phyloP scores from a whole-genome alignment of 176 grass and related monocot genomes.

The Oryza glaberrima region DNA sequence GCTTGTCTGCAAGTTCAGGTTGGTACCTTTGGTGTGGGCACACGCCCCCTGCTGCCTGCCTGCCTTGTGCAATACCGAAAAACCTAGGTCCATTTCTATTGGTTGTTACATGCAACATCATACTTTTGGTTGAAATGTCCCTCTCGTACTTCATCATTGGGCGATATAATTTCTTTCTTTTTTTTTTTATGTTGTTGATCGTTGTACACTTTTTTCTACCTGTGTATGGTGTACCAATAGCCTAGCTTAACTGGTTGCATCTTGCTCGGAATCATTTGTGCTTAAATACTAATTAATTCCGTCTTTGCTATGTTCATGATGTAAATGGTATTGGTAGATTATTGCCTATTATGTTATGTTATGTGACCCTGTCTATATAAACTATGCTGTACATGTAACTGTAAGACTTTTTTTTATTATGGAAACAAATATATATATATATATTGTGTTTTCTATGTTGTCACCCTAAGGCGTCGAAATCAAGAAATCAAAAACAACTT shows the following conservation, averaged over 20 bases:
- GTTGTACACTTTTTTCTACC: conserved; percentile 49
- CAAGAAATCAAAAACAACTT: not conserved
- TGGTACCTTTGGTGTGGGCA: conserved; percentile 29
- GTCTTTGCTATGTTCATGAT: conserved; percentile 24
- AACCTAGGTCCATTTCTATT: conserved; percentile 50
- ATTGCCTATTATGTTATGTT: not conserved
- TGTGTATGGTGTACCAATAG: conserved; percentile 55
- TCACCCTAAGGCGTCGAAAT: conserved; percentile 3
- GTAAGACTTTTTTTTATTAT: not conserved
- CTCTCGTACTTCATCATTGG: conserved; percentile 52
- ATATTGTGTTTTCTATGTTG: not conserved
- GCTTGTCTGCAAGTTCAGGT: conserved; percentile 42
- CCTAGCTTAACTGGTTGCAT: conserved; percentile 26
- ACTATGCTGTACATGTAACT: conserved; percentile 4
- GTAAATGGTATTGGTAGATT: not conserved
- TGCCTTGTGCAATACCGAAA: conserved; percentile 34
- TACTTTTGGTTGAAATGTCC: conserved; percentile 52
- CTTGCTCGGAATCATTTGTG: conserved; percentile 26
- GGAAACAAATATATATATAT: conserved; percentile 15
- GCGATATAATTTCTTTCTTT: conserved; percentile 31
- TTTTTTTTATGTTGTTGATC: not conserved
- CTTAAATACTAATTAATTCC: not conserved
- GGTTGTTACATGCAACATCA: conserved; percentile 57
- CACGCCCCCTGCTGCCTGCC: not conserved
- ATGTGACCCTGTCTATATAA: not conserved